These are phyloP conservation scores for Lojkania enalia DNA, from an alignment of 2,329 filamentous ascomycete species.

Conservation along the genomic window DNA sequence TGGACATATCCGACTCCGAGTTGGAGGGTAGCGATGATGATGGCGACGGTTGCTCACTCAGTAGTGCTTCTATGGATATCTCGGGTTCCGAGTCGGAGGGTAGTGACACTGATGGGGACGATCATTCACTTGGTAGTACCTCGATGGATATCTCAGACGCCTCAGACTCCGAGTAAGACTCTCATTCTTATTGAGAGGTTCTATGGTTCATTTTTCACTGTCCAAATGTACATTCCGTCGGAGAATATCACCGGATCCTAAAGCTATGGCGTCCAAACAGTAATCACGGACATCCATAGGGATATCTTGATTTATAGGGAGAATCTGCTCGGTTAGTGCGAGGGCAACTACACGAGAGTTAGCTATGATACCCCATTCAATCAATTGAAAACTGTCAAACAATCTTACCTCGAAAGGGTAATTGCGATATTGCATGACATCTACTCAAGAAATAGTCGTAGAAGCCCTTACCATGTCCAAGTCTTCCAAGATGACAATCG, in stretches of 20 bases:
- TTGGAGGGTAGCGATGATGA: no score
- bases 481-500: slow-evolving; percentile 71
- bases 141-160: no score
- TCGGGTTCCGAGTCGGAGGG: no score
- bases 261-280: slow-evolving; percentile 74
- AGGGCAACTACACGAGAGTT: slow-evolving; percentile 65
- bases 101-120: no score
- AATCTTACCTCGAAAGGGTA: slow-evolving; percentile 63
- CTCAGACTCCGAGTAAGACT: no score
- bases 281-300: slow-evolving; percentile 78
- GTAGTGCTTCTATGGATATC: no score
- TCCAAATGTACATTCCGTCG: slow-evolving; percentile 25
- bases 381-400: slow-evolving; percentile 24
- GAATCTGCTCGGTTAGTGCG: slow-evolving; percentile 82
- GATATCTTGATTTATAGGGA: slow-evolving; percentile 66
- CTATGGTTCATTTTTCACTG: slow-evolving; percentile 4
- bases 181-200: no score
- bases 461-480: slow-evolving; percentile 95
- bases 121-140: no score
- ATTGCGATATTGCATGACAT: slow-evolving; percentile 60
- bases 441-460: slow-evolving; percentile 91
- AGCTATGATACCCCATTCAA: slow-evolving; percentile 37
- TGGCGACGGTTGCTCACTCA: no score
- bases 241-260: slow-evolving; percentile 65
- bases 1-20: no score